Conservation (phyloP, 176 grass and related monocot genomes). For the Phoenix dactylifera region DNA sequence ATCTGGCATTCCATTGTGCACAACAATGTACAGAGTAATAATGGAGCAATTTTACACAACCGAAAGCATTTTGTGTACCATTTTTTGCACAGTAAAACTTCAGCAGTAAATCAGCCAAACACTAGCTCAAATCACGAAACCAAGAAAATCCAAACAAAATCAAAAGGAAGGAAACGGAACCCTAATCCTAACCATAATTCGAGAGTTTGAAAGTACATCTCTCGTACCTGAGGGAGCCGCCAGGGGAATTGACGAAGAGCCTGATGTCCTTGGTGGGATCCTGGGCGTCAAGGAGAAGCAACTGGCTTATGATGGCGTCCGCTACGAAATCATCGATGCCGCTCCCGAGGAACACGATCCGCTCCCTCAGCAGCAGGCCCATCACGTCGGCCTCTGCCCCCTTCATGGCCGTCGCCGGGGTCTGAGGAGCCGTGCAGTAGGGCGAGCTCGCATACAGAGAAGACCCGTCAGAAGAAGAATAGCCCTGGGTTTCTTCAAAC, state of each 20-base stretch:
- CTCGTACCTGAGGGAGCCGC: conserved; percentile 57
- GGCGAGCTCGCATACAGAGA: not conserved
- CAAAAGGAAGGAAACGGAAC: too few relatives aligned
- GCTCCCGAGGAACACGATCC: conserved; percentile 84
- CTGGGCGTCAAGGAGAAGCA: conserved; percentile 77
- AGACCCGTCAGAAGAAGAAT: not conserved
- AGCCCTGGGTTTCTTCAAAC: not conserved
- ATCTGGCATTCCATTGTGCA: too few relatives aligned
- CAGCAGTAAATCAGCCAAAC: too few relatives aligned
- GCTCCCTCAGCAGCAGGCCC: conserved; percentile 64
- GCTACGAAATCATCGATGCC: conserved; percentile 87
- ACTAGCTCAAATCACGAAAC: too few relatives aligned
- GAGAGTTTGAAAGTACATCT: not conserved
- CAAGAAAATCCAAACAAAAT: too few relatives aligned
- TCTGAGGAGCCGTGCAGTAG: not conserved
- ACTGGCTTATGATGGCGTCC: conserved; percentile 73
- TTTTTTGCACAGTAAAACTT: too few relatives aligned
- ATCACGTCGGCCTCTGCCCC: conserved; percentile 32
- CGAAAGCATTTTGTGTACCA: too few relatives aligned
- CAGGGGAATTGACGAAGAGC: conserved; percentile 75
- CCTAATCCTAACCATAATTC: not conserved
- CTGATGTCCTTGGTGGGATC: conserved; percentile 69
- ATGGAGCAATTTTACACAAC: too few relatives aligned
- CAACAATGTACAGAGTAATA: too few relatives aligned
- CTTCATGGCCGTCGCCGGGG: conserved; percentile 27